Evolutionary conservation across 108 stramenopile species (phyloP), one percentile per base, ranked within the genome.

Genomic region (Nitzschia inconspicua): DNA sequence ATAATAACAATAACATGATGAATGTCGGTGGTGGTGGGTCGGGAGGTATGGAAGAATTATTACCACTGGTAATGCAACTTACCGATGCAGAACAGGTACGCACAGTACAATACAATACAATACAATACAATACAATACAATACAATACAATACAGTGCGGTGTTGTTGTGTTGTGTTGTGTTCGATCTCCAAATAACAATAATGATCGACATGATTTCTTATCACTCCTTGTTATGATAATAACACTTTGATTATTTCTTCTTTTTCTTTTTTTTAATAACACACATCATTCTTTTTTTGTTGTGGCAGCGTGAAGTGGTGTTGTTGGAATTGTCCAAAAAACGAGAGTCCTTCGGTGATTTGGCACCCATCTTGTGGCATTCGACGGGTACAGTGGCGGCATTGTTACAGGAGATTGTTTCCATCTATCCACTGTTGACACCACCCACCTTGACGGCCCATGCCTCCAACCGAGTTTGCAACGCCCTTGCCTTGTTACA

Each of bases 401-500:
- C 97, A 8, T 78, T 99, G 2, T 79, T 99, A 19, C 96, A 97
- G 72, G 99, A 99, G 78, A 98, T 99, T 49, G 93, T 97, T 23
- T 86, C 89, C 39, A 99, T 99, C 47, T 99, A 99, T 73, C 96
- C 96, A 19, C 76, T 92, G 16, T 83, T 99, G 40, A 85, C 89
- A 1, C 99, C 99, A 3, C 99, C 99, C 1, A 96, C 96, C 3
- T 64, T 99, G 31, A 98, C 99, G 19, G 93, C 97, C 4, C 95
- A 93, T 53, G 98, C 96, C 4, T 79, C 76, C 56, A 99, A 98
- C 63, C 85, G 98, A 2, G 97, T 98, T 6, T 99, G 99, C 81
- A 99, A 99, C 73, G 99, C 99, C 3, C 76, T 99, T 43, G 97
- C 99, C 25, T 73, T 99, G 44, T 64, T 99, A 39, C 99, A 99